A percentile compares a stretch with the other conserved stretches of the same genome.
Conservation (phyloP, 371 early-diverging fungal genomes). For the Umbelopsis sp. region DNA sequence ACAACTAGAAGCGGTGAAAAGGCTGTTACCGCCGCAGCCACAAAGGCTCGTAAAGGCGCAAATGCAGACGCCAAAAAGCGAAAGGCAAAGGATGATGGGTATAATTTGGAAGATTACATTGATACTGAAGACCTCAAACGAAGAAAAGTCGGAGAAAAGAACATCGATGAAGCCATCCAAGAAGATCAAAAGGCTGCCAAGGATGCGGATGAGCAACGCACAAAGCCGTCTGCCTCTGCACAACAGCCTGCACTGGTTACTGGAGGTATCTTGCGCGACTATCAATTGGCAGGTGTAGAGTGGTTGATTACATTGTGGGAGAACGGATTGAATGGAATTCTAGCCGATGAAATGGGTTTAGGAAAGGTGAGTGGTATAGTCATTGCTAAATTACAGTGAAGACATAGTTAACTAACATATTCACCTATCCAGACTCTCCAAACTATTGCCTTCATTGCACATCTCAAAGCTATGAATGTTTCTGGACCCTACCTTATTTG, state of each 20-base stretch:
- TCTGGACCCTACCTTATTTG: conserved; percentile 96
- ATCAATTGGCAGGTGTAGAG: conserved; percentile 97
- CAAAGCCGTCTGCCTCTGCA: conserved; percentile 51
- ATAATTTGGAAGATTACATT: conserved; percentile 64
- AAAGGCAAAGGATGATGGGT: conserved; percentile 53
- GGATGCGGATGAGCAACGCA: conserved; percentile 8
- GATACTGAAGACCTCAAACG: conserved; percentile 46
- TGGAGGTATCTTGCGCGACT: conserved; percentile 87
- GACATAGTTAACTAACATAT: neutral
- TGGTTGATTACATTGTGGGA: conserved; percentile 98
- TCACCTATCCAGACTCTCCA: conserved; percentile 82
- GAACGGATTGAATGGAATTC: conserved; percentile 96
- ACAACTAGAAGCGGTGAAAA: conserved; percentile 4
- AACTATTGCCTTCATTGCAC: conserved; percentile 91
- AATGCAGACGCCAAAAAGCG: conserved; percentile 34
- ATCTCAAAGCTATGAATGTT: conserved; percentile 81
- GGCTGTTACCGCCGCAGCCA: conserved; percentile 21
- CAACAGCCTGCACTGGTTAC: conserved; percentile 82
- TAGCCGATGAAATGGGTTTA: conserved; percentile 99
- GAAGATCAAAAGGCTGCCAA: conserved; percentile 20
- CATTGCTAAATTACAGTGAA: neutral
- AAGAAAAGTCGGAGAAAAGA: conserved; percentile 16
- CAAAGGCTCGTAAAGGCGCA: conserved; percentile 25
- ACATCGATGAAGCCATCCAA: conserved; percentile 3
- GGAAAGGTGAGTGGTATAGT: conserved; percentile 68